phyloP scores from a whole-genome alignment of 768 basidiomycete genomes.

The Daedaleopsis sinensis region DNA sequence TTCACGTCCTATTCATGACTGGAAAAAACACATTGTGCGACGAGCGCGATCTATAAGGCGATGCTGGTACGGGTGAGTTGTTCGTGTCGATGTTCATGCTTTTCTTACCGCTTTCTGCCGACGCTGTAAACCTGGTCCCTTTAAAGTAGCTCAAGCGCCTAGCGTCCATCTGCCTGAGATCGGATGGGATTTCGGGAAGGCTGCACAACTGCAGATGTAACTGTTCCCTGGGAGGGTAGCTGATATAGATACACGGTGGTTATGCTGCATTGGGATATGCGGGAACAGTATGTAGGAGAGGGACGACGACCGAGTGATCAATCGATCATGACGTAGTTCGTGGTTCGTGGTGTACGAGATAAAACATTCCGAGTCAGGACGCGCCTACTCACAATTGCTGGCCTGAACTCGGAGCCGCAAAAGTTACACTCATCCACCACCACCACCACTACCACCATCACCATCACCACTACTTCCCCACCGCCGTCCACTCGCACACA shows the following conservation, averaged over 20 bases:
- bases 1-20: constrained; percentile 21
- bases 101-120: too few relatives aligned
- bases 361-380: not conserved
- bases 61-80: not conserved
- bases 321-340: not conserved
- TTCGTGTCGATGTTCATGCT: not conserved
- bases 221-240: too few relatives aligned
- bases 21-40: not conserved
- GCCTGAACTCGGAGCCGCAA: not conserved
- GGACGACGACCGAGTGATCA: not conserved
- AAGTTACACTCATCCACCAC: not conserved
- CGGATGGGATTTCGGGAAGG: too few relatives aligned
- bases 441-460: not conserved
- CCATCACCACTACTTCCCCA: not conserved
- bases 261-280: not conserved
- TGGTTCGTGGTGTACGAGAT: not conserved
- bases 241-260: not conserved
- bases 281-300: not conserved
- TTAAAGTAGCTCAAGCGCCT: too few relatives aligned
- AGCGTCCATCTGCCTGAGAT: too few relatives aligned
- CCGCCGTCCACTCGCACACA: constrained; percentile 7
- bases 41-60: not conserved
- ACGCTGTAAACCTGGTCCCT: too few relatives aligned
- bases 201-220: too few relatives aligned
- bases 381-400: not conserved